These are phyloP conservation scores for Scorias spongiosa DNA, from an alignment of 2,329 filamentous ascomycete species.

Conservation along the genomic window DNA sequence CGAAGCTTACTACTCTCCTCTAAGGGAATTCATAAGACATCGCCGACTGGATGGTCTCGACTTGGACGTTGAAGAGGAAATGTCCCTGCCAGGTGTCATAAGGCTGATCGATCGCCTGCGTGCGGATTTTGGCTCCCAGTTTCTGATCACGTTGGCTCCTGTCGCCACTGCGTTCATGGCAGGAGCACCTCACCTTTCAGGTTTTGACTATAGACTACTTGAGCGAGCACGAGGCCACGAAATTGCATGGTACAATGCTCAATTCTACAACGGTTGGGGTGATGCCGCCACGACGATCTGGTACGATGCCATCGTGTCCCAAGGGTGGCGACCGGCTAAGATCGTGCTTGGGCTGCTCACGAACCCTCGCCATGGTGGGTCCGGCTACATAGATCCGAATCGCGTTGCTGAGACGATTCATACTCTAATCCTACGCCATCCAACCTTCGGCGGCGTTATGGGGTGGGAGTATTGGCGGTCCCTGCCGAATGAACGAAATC, in stretches of 20 bases:
- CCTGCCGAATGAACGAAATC: slow-evolving; percentile 46
- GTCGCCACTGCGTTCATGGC: slow-evolving; percentile 60
- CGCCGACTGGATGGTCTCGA: slow-evolving; percentile 55
- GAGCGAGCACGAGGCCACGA: slow-evolving; percentile 50
- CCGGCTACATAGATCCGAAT: slow-evolving; percentile 44
- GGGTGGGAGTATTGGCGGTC: slow-evolving; percentile 94
- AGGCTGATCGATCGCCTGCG: slow-evolving; percentile 34
- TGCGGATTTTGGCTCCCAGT: slow-evolving; percentile 50
- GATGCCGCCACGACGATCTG: slow-evolving; percentile 38
- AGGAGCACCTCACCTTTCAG: slow-evolving; percentile 49
- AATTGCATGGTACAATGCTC: slow-evolving; percentile 76
- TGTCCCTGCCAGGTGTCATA: slow-evolving; percentile 49
- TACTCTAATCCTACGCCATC: slow-evolving; percentile 43
- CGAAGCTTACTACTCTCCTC: slow-evolving; percentile 56
- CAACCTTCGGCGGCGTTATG: slow-evolving; percentile 72
- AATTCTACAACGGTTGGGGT: slow-evolving; percentile 90
- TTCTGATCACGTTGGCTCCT: slow-evolving; percentile 69
- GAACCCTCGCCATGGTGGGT: slow-evolving; percentile 54
- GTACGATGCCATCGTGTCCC: slow-evolving; percentile 39
- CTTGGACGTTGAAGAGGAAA: slow-evolving; percentile 65
- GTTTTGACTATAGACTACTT: slow-evolving; percentile 65
- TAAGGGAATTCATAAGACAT: slow-evolving; percentile 48
- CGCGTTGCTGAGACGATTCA: slow-evolving; percentile 42
- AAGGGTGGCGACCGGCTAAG: slow-evolving; percentile 57
- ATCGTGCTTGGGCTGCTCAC: slow-evolving; percentile 73